phyloP scores from a whole-genome alignment of 108 stramenopile species.

The Nannochloropsis gaditana region DNA sequence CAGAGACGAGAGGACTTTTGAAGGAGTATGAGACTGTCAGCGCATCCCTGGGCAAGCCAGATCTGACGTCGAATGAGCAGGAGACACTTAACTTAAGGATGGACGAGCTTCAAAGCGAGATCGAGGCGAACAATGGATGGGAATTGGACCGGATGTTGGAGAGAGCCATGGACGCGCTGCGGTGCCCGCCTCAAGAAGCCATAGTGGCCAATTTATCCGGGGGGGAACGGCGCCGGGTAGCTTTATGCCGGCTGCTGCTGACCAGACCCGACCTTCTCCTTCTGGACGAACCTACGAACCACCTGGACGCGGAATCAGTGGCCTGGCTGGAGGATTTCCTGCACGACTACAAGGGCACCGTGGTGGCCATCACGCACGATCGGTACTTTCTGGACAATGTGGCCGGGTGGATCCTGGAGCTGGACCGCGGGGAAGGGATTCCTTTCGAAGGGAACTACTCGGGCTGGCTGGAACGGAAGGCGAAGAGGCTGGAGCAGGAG shows the following conservation, averaged over 20 bases:
- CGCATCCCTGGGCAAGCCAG: background rate
- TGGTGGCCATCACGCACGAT: slow-evolving; percentile 89
- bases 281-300: slow-evolving; percentile 39
- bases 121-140: slow-evolving; percentile 50
- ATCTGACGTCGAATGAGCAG: background rate
- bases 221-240: slow-evolving; percentile 35
- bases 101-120: slow-evolving; percentile 42
- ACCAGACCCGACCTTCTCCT: slow-evolving; percentile 35
- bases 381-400: slow-evolving; percentile 91
- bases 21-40: slow-evolving; percentile 39
- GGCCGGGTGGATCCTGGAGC: slow-evolving; percentile 87
- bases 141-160: slow-evolving; percentile 49
- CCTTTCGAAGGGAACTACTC: slow-evolving; percentile 92
- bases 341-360: slow-evolving; percentile 78
- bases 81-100: slow-evolving; percentile 27
- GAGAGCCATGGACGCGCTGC: slow-evolving; percentile 50
- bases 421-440: slow-evolving; percentile 83
- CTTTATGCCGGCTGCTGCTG: slow-evolving; percentile 41
- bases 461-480: slow-evolving; percentile 80
- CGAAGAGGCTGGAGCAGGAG: slow-evolving; percentile 70
- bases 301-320: slow-evolving; percentile 41
- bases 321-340: slow-evolving; percentile 61
- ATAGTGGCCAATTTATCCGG: slow-evolving; percentile 29
- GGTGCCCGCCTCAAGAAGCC: slow-evolving; percentile 43
- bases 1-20: slow-evolving; percentile 35